Evolutionary conservation across 768 basidiomycete species (phyloP), one percentile per base, ranked within the genome.

Genomic region (Suillus sp.): DNA sequence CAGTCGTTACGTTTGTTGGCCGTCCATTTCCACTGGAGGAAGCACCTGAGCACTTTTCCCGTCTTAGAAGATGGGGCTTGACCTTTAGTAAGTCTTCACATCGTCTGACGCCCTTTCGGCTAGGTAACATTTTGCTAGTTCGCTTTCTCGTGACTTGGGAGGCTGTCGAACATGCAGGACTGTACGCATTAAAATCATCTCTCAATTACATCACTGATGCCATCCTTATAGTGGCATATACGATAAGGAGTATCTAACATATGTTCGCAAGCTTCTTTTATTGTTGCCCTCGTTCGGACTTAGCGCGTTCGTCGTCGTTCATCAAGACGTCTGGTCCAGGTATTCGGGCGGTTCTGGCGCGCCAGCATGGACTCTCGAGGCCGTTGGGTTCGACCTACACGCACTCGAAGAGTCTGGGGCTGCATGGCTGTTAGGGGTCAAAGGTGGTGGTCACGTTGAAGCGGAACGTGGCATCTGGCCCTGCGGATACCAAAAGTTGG

Each of bases 111-210:
- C 10, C 30, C 32, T 48, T 55, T 4, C 50, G n/a, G 45, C 3
- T 43, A 61, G 7, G 64, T 59, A 8, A 42, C 27, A 16, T 20
- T 9, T 59, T 35, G 27, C 22, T 61, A 95, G 93, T 97, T 59
- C 84, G 96, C 45, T 94, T 99, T 69, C 86, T 96, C 32, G 86
- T 99, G 4, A 96, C 96, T 1, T 99, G 96, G 96, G 96, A 99
- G 73, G 94, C 96, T 0, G 82, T 99, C 18, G 96, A 98, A 72
- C 97, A 99, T 72, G 86, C 84, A 64, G 96, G 94, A 68, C 92
- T 87, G 95, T 96, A 77, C 67, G 93, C 88, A 9, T 35, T 9
- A 13, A 43, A 22, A 43, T 53, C 30, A 13, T 53, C 20, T 27
- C 34, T 43, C 59, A 11, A 61, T 11, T 10, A 20, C 20, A n/a